Percentiles rank a stretch among this genome's conserved stretches.
These are phyloP conservation scores for Saposhnikovia divaricata DNA, from an alignment of 129 eudicot genomes.

Conservation along the genomic window DNA sequence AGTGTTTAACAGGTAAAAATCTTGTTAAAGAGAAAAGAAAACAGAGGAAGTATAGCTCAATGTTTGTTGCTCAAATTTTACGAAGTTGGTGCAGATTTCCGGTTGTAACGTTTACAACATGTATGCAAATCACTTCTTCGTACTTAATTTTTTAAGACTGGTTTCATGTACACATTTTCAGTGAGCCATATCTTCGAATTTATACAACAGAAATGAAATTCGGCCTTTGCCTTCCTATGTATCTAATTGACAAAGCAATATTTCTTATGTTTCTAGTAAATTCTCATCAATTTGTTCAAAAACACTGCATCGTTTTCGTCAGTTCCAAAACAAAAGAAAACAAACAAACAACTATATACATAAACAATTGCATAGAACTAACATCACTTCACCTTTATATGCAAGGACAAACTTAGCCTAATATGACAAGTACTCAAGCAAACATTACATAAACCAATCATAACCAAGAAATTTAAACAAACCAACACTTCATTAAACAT, in stretches of 20 bases:
- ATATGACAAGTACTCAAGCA: not conserved
- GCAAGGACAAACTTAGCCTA: conserved; percentile 1
- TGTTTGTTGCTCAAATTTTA: not conserved
- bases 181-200: not conserved
- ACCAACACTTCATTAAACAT: conserved; percentile 1
- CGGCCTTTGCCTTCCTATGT: not conserved
- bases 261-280: not conserved
- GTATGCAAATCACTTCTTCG: not conserved
- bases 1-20: not conserved
- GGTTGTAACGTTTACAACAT: not conserved
- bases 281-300: not conserved
- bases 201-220: not conserved
- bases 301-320: not conserved
- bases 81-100: not conserved
- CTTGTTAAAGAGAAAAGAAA: not conserved
- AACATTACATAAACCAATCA: not conserved
- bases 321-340: not conserved
- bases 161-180: not conserved
- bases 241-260: not conserved
- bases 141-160: not conserved
- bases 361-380: not conserved
- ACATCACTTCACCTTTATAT: conserved; percentile 1
- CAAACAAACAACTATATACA: conserved; percentile 1
- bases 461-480: not conserved
- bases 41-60: not conserved